These are phyloP conservation scores for Lolium perenne DNA, from an alignment of 176 grass and related monocot species.

Conservation along the genomic window DNA sequence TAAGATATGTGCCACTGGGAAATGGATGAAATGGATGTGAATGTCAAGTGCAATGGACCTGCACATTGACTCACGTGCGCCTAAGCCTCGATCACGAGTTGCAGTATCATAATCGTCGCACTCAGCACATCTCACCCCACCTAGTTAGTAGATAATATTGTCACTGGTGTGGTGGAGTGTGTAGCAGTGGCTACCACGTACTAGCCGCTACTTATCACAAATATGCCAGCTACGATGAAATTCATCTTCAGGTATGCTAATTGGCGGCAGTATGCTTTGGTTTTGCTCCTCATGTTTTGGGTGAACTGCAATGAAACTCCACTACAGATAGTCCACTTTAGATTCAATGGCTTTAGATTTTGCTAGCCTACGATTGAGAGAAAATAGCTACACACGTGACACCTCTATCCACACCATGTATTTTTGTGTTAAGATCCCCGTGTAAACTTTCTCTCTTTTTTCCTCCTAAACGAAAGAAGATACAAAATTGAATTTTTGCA, in stretches of 20 bases:
- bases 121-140: neutral
- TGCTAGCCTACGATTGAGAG: too few relatives aligned
- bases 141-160: neutral
- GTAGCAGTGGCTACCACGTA: neutral
- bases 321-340: too few relatives aligned
- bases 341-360: too few relatives aligned
- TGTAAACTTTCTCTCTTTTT: too few relatives aligned
- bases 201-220: neutral
- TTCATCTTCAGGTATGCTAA: neutral
- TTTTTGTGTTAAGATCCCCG: too few relatives aligned
- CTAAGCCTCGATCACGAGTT: neutral
- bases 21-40: neutral
- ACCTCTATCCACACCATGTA: too few relatives aligned
- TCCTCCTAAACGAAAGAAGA: too few relatives aligned
- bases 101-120: slow-evolving; percentile 1
- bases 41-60: slow-evolving; percentile 6
- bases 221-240: neutral
- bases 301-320: too few relatives aligned
- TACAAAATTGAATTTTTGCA: too few relatives aligned
- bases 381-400: too few relatives aligned
- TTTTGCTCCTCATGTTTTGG: too few relatives aligned
- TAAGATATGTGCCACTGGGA: neutral
- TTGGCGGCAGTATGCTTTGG: too few relatives aligned
- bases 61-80: neutral
- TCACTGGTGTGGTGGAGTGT: neutral